Evolutionary conservation across 2,329 filamentous ascomycete species (phyloP).

Genomic region (Claviceps sorghi): DNA sequence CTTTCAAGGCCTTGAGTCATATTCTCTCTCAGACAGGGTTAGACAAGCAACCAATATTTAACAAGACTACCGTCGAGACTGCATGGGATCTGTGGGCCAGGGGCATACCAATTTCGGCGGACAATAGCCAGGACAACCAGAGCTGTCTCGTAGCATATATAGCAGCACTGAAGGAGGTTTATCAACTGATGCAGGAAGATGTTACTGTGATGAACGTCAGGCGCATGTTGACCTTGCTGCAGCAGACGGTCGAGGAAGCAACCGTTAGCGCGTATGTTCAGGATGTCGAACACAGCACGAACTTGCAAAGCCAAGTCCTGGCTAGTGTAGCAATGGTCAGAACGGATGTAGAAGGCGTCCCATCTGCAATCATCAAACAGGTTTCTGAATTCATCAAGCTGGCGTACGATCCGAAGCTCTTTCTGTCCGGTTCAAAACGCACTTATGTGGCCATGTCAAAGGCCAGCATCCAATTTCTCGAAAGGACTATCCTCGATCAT

Average conservation of each 20-base stretch:
- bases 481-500: slow-evolving; percentile 44
- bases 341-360: slow-evolving; percentile 48
- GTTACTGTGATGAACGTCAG: slow-evolving; percentile 48
- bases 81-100: slow-evolving; percentile 59
- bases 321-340: slow-evolving; percentile 53
- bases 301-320: slow-evolving; percentile 55
- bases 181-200: slow-evolving; percentile 53
- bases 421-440: slow-evolving; percentile 34
- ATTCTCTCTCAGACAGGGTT: slow-evolving; percentile 40
- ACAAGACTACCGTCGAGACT: slow-evolving; percentile 38
- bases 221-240: slow-evolving; percentile 57
- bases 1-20: slow-evolving; percentile 51
- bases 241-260: slow-evolving; percentile 55
- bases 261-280: slow-evolving; percentile 52
- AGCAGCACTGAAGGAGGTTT: slow-evolving; percentile 59
- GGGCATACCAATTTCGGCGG: slow-evolving; percentile 38
- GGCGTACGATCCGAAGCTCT: slow-evolving; percentile 39
- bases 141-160: slow-evolving; percentile 78
- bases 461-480: slow-evolving; percentile 57
- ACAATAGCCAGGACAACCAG: slow-evolving; percentile 50
- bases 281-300: slow-evolving; percentile 59
- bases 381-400: slow-evolving; percentile 58
- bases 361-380: slow-evolving; percentile 52
- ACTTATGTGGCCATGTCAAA: slow-evolving; percentile 88
- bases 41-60: slow-evolving; percentile 29